These are phyloP conservation scores for Zasmidium citrigriseum DNA, from an alignment of 2,329 filamentous ascomycete genomes.

Conservation along the genomic window DNA sequence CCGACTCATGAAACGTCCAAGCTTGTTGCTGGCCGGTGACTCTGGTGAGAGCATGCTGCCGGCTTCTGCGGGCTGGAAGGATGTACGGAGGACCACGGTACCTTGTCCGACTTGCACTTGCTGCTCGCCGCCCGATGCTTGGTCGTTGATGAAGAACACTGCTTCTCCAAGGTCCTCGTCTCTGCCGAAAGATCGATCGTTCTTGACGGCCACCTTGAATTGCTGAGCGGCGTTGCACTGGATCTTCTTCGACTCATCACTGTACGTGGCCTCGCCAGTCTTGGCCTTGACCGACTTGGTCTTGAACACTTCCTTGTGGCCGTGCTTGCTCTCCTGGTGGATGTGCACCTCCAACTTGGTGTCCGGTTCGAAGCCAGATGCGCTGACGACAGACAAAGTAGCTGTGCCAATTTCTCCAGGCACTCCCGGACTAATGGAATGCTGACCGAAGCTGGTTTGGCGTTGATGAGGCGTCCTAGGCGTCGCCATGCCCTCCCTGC, in stretches of 20 bases:
- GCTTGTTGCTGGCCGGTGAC: slow-evolving; percentile 22
- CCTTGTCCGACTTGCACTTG: slow-evolving; percentile 76
- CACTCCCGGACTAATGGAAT: slow-evolving; percentile 29
- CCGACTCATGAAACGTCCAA: slow-evolving; percentile 29
- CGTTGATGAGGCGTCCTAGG: slow-evolving; percentile 45
- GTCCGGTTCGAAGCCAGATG: slow-evolving; percentile 67
- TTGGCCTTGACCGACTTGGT: slow-evolving; percentile 84
- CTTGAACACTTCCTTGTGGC: slow-evolving; percentile 79
- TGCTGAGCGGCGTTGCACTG: slow-evolving; percentile 77
- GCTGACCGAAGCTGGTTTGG: slow-evolving; percentile 45
- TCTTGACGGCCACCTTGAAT: slow-evolving; percentile 84
- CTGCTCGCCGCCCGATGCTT: slow-evolving; percentile 65
- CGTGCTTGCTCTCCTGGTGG: slow-evolving; percentile 54
- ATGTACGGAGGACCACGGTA: slow-evolving; percentile 58
- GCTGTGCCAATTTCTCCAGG: slow-evolving; percentile 69
- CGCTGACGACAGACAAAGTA: slow-evolving; percentile 76
- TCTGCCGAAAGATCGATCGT: slow-evolving; percentile 80
- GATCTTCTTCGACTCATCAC: slow-evolving; percentile 59
- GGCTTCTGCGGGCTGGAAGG: slow-evolving; percentile 31
- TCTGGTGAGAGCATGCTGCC: slow-evolving; percentile 20
- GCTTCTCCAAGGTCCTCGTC: slow-evolving; percentile 85
- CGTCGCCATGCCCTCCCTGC: slow-evolving; percentile 26
- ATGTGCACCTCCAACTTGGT: slow-evolving; percentile 38
- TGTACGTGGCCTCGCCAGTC: slow-evolving; percentile 66
- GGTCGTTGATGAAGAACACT: slow-evolving; percentile 89